Conservation (phyloP, 495 filamentous ascomycete species). For the Neurospora sp. region DNA sequence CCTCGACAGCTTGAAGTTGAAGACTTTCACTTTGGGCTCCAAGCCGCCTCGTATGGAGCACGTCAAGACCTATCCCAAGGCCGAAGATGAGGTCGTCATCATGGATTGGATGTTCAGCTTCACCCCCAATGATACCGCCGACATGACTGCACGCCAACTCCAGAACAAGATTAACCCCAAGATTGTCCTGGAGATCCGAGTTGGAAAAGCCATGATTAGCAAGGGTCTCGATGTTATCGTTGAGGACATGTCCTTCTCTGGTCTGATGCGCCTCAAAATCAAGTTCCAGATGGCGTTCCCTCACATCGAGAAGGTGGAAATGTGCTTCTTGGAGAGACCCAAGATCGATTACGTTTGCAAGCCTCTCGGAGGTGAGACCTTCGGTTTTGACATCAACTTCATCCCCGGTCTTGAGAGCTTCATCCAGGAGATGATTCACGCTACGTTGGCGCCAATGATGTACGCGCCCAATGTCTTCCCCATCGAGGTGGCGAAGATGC, state of each 20-base stretch:
- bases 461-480: constrained; percentile 96
- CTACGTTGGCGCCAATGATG: constrained; percentile 89
- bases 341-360: constrained; percentile 95
- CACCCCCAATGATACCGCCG: constrained; percentile 84
- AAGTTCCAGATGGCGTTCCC: constrained; percentile 95
- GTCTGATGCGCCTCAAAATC: constrained; percentile 91
- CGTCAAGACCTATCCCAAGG: constrained; percentile 95
- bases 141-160: constrained; percentile 81
- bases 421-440: constrained; percentile 93
- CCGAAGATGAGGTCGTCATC: constrained; percentile 85
- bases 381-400: constrained; percentile 98
- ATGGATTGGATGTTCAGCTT: constrained; percentile 99
- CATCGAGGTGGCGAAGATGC: constrained; percentile 96
- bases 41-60: constrained; percentile 95
- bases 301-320: constrained; percentile 84
- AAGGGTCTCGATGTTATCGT: constrained; percentile 97
- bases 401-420: constrained; percentile 88
- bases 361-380: constrained; percentile 84
- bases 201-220: constrained; percentile 90
- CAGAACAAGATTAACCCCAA: constrained; percentile 97
- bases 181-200: constrained; percentile 80
- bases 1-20: constrained; percentile 84
- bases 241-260: constrained; percentile 90
- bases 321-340: constrained; percentile 66
- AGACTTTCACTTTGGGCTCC: constrained; percentile 81